Conservation (phyloP, 2,329 filamentous ascomycete genomes). For the Cladosporium sp. region DNA sequence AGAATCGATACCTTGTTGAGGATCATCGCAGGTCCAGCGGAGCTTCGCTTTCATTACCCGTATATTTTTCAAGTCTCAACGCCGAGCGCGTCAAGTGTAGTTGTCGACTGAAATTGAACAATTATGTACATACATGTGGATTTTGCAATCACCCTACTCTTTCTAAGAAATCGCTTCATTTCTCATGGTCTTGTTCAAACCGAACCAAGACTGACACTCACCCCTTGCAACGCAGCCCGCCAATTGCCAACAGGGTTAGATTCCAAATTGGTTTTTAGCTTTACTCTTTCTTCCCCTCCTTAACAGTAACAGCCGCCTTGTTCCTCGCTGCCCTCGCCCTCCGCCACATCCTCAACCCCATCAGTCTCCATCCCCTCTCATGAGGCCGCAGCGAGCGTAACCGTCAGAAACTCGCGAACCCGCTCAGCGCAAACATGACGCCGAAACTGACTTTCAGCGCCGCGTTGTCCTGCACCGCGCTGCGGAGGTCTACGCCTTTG, state of each 20-base stretch:
- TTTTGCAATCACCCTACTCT: not conserved
- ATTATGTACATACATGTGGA: not conserved
- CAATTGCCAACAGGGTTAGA: too few relatives aligned
- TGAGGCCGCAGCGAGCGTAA: not conserved
- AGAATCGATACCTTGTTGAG: too few relatives aligned
- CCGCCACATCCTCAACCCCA: conserved; percentile 3
- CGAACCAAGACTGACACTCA: not conserved
- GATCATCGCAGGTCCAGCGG: too few relatives aligned
- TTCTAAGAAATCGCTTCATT: not conserved
- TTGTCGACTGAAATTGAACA: not conserved
- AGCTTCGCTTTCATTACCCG: too few relatives aligned
- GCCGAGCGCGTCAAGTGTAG: too few relatives aligned
- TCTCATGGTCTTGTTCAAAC: not conserved
- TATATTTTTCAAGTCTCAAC: too few relatives aligned
- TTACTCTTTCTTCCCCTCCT: not conserved
- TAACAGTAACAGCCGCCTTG: not conserved
- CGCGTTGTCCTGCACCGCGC: conserved; percentile 58
- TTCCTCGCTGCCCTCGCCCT: not conserved
- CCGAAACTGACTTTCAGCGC: conserved; percentile 71
- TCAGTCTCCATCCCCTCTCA: conserved; percentile 25
- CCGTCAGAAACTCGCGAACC: conserved; percentile 59
- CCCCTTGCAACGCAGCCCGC: too few relatives aligned
- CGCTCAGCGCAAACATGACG: conserved; percentile 71
- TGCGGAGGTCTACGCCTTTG: conserved; percentile 52
- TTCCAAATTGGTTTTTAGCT: too few relatives aligned